These are phyloP conservation scores for Globisporangium solare DNA, from an alignment of 352 stramenopile genomes.

Conservation along the genomic window DNA sequence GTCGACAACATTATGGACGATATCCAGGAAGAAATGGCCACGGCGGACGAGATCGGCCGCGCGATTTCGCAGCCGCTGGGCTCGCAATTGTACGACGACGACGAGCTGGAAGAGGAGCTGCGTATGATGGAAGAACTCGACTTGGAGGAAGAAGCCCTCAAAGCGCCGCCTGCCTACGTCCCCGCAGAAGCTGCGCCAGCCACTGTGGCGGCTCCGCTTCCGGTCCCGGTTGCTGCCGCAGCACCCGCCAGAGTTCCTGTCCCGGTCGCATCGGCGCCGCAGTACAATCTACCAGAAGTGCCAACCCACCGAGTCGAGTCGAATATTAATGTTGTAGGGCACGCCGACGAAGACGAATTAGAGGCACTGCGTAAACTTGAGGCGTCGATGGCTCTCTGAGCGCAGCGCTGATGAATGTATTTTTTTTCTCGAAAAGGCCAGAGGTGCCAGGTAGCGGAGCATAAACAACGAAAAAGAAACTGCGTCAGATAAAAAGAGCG, in stretches of 20 bases:
- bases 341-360: slow-evolving; percentile 77
- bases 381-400: slow-evolving; percentile 80
- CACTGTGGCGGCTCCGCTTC: slow-evolving; percentile 11
- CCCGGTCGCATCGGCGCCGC: slow-evolving; percentile 20
- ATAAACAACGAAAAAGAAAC: too few relatives aligned
- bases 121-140: slow-evolving; percentile 91
- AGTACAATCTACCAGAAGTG: slow-evolving; percentile 77
- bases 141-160: slow-evolving; percentile 87
- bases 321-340: slow-evolving; percentile 71
- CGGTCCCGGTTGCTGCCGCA: slow-evolving; percentile 12
- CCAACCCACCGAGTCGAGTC: slow-evolving; percentile 70
- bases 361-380: slow-evolving; percentile 82
- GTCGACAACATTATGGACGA: slow-evolving; percentile 98
- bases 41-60: slow-evolving; percentile 91
- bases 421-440: too few relatives aligned
- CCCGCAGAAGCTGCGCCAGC: slow-evolving; percentile 21
- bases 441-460: too few relatives aligned
- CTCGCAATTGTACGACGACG: slow-evolving; percentile 89
- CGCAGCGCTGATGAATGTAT: too few relatives aligned
- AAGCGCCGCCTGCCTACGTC: slow-evolving; percentile 12
- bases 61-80: slow-evolving; percentile 94
- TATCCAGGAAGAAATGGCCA: slow-evolving; percentile 96
- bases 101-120: slow-evolving; percentile 94
- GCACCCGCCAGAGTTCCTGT: slow-evolving; percentile 16
- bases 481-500: too few relatives aligned